These are phyloP conservation scores for Chaetomidium leptoderma DNA, from an alignment of 495 filamentous ascomycete genomes.

Conservation along the genomic window DNA sequence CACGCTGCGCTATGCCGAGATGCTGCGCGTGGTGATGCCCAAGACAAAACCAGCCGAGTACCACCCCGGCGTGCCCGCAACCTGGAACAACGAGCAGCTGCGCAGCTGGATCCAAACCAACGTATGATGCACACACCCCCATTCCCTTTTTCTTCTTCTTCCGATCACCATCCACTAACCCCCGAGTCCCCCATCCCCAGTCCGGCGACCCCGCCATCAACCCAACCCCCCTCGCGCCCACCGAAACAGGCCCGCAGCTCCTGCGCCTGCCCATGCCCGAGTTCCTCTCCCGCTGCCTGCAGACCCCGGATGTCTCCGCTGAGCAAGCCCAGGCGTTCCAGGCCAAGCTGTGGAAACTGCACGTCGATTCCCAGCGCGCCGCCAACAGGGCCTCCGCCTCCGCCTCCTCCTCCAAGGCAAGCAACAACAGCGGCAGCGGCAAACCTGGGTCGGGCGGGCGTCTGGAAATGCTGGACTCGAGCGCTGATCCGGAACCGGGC, in stretches of 20 bases:
- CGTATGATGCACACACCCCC: conserved; percentile 16
- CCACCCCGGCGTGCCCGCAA: conserved; percentile 15
- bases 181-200: not conserved
- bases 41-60: conserved; percentile 8
- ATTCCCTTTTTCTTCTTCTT: not conserved
- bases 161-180: not conserved
- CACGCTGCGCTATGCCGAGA: conserved; percentile 27
- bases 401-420: not conserved
- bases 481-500: conserved; percentile 19
- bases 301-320: conserved; percentile 19
- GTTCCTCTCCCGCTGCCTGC: conserved; percentile 23
- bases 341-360: conserved; percentile 33
- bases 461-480: conserved; percentile 11
- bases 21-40: conserved; percentile 20
- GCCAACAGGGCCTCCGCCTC: too few relatives aligned
- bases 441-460: not conserved
- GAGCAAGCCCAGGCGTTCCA: conserved; percentile 35
- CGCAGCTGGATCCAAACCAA: conserved; percentile 21
- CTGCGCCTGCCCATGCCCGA: conserved; percentile 23
- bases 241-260: conserved; percentile 25
- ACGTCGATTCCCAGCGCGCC: conserved; percentile 29
- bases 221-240: conserved; percentile 20
- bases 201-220: conserved; percentile 21
- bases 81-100: conserved; percentile 25
- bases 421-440: not conserved